phyloP scores from a whole-genome alignment of 1,139 yeast species.

The Entelexis sorbosivorans region DNA sequence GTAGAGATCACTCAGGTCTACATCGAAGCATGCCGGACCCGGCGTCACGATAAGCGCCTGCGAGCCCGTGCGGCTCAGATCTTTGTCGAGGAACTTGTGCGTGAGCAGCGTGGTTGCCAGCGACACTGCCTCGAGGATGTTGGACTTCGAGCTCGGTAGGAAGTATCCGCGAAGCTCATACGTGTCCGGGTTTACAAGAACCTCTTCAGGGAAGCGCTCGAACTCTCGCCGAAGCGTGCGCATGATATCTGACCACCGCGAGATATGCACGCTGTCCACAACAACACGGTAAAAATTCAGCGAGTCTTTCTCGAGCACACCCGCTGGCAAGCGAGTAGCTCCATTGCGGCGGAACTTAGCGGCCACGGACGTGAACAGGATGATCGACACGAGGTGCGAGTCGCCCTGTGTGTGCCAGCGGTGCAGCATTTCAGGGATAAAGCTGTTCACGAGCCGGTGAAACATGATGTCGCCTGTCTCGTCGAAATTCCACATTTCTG shows the following conservation, averaged over 20 bases:
- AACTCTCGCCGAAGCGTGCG: conserved; percentile 75
- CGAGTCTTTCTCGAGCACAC: conserved; percentile 45
- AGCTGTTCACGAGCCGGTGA: conserved; percentile 79
- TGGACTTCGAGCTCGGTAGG: conserved; percentile 81
- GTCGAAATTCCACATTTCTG: conserved; percentile 98
- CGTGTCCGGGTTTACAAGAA: conserved; percentile 39
- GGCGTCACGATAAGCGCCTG: conserved; percentile 83
- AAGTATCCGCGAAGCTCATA: conserved; percentile 35
- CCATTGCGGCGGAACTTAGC: neutral
- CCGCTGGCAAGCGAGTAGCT: conserved; percentile 29
- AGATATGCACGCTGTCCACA: conserved; percentile 83
- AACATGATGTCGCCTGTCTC: conserved; percentile 92
- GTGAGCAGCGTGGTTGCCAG: conserved; percentile 67
- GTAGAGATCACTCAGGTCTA: conserved; percentile 64
- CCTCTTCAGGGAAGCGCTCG: conserved; percentile 68
- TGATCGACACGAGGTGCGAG: conserved; percentile 84
- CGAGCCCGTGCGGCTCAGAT: conserved; percentile 71
- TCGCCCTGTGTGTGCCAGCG: conserved; percentile 80
- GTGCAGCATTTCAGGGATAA: conserved; percentile 79
- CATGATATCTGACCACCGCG: conserved; percentile 84
- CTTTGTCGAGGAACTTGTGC: conserved; percentile 78
- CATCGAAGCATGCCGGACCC: conserved; percentile 88
- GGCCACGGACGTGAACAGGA: conserved; percentile 63
- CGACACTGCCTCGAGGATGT: conserved; percentile 75
- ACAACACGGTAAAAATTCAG: conserved; percentile 84